These are phyloP conservation scores for Alloteropsis semialata DNA, from an alignment of 176 grass and related monocot species.

Conservation along the genomic window DNA sequence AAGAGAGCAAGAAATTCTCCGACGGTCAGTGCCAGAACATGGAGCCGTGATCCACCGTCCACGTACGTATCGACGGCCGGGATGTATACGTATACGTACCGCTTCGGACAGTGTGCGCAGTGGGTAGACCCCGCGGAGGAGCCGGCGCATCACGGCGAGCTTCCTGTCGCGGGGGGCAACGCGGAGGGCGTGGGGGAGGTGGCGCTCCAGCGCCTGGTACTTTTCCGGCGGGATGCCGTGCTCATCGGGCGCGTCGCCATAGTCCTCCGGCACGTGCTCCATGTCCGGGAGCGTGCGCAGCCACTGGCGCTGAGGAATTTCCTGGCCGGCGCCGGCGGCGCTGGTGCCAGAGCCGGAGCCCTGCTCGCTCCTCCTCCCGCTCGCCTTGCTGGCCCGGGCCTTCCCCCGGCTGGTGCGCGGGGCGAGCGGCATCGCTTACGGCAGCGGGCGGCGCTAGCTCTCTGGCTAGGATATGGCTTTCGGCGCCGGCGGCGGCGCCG, in stretches of 20 bases:
- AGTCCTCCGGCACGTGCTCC: slow-evolving; percentile 45
- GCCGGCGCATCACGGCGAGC: neutral
- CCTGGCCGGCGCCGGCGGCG: neutral
- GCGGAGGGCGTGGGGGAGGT: neutral
- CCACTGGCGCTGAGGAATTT: neutral
- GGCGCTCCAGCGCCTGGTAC: slow-evolving; percentile 3
- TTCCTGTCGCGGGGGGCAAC: neutral
- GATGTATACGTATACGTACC: no score
- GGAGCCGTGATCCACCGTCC: no score
- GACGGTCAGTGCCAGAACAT: no score
- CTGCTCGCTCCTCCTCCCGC: no score
- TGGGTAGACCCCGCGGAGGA: neutral
- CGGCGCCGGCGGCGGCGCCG: no score
- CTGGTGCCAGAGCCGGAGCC: neutral
- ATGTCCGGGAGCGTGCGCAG: slow-evolving; percentile 36
- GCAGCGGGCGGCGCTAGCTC: no score
- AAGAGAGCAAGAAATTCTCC: no score
- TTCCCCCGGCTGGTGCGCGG: neutral
- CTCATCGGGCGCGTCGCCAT: slow-evolving; percentile 50
- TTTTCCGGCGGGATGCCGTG: slow-evolving; percentile 40
- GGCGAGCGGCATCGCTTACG: neutral
- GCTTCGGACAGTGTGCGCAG: no score
- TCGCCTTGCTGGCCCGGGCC: neutral
- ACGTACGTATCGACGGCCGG: no score
- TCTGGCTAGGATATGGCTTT: no score